Base-by-base conservation (phyloP, 768 basidiomycete species). In the Calocybe cyanea region DNA sequence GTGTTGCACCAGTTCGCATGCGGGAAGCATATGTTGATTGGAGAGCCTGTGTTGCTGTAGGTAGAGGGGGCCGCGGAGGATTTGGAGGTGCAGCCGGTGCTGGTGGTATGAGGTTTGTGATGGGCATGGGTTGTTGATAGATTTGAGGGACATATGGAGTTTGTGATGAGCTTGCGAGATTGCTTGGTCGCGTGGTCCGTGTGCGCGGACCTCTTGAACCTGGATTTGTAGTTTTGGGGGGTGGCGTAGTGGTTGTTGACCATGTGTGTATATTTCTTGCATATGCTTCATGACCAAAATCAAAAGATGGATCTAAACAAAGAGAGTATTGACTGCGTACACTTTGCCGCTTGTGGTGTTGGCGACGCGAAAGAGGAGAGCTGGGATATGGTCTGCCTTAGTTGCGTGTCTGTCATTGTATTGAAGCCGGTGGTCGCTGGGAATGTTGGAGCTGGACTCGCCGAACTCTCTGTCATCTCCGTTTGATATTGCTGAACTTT, bases 21-120 rank as follows among this genome's bases (percentile, higher is more conserved):
- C 95, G 79, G 5, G 93, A 87, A 0, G 92, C 72, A 62, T 96
- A 98, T 2, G 90, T 87, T 0, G 91, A 85, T 45, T 80, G 75
- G 11, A 82, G 67, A 0, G 87, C 93, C 60, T 97, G 95, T 0
- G 76, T 64, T 0, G 66, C 63, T 0, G 84, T 75, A 0, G 83
- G 76, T 23, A 92, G 67, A 30, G 78, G 78, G 3, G 76, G 73
- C 3, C 70, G 71, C 2, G 77, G 77, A 5, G 76, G 78, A 43
- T 78, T 80, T 4, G 70, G 73, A 2, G 66, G 61, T 2, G 48
- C 63, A 0, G 59, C 49, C 2, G 75, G 69, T 1, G 63, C 54
- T 14, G 49, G 47, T 21, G 68, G 56, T n/a, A 43, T 33, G 33
- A 48, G 49, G 17, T 43, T 42, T 10, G 48, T 42, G 25, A 47